Conservation (phyloP, 148 eudicot species). For the Amaranthus palmeri region DNA sequence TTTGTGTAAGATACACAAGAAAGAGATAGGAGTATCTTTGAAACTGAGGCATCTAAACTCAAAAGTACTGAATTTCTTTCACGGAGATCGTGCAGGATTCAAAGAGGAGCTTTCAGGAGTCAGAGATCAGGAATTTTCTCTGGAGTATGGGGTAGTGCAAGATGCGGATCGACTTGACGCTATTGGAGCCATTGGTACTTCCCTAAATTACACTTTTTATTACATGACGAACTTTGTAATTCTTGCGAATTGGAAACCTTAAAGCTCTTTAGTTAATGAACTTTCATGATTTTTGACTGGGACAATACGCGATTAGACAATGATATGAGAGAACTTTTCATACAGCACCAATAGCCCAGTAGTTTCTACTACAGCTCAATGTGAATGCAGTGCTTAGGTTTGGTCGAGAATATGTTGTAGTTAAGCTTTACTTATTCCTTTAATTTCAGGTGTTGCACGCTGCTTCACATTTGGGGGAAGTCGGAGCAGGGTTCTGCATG, state of each 20-base stretch:
- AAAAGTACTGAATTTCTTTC: not conserved
- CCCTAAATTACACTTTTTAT: not conserved
- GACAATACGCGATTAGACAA: not conserved
- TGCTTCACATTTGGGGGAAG: constrained; percentile 99
- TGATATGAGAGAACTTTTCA: not conserved
- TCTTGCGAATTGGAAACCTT: not conserved
- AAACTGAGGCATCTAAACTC: not conserved
- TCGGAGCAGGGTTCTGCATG: constrained; percentile 66
- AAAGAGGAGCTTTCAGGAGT: constrained; percentile 75
- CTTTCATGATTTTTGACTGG: not conserved
- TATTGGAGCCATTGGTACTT: constrained; percentile 91
- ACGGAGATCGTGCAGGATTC: constrained; percentile 49
- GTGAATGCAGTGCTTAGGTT: not conserved
- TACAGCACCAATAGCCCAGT: not conserved
- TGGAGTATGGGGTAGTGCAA: constrained; percentile 90
- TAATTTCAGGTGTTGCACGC: constrained; percentile 81
- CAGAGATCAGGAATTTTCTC: constrained; percentile 27
- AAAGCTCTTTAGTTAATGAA: not conserved
- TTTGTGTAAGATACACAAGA: not conserved
- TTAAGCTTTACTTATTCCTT: not conserved
- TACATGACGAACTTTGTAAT: not conserved
- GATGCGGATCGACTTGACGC: constrained; percentile 99
- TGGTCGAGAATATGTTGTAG: not conserved
- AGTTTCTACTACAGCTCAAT: constrained; percentile 3
- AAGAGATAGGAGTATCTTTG: not conserved